A percentile compares a stretch with the other conserved stretches of the same genome.
phyloP scores from a whole-genome alignment of 1,284 basidiomycete species.

The Microbotryum intermedium region DNA sequence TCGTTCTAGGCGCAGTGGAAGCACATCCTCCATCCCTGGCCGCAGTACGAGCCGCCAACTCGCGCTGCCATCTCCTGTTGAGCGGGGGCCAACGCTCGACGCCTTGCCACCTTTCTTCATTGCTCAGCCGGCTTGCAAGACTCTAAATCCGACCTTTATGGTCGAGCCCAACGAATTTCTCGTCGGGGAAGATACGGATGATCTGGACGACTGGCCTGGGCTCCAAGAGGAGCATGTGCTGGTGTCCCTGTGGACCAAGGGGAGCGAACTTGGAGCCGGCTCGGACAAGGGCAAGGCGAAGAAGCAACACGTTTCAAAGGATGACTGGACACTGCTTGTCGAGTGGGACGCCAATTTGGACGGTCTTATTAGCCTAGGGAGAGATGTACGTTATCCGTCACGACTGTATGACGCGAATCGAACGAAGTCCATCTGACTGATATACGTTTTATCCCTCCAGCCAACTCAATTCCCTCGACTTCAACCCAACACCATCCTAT shows the following conservation, averaged over 20 bases:
- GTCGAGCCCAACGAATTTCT: constrained; percentile 25
- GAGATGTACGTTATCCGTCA: constrained; percentile 49
- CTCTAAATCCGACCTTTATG: constrained; percentile 63
- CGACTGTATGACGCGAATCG: too few relatives aligned
- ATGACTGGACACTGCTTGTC: constrained; percentile 56
- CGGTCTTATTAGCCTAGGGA: constrained; percentile 53
- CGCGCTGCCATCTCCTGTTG: background rate
- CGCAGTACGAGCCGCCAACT: background rate
- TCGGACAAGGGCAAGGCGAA: constrained; percentile 32
- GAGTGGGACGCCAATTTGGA: constrained; percentile 59
- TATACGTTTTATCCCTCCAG: constrained; percentile 35
- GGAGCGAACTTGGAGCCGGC: constrained; percentile 24
- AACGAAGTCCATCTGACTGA: too few relatives aligned
- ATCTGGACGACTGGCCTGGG: constrained; percentile 6
- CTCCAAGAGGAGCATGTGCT: constrained; percentile 11
- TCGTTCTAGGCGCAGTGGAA: background rate
- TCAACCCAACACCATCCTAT: constrained; percentile 62
- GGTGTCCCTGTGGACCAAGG: constrained; percentile 25
- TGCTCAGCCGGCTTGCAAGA: constrained; percentile 59
- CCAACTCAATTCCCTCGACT: constrained; percentile 47
- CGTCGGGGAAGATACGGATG: constrained; percentile 7
- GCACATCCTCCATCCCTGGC: too few relatives aligned
- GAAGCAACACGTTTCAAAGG: constrained; percentile 29
- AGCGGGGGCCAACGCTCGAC: background rate
- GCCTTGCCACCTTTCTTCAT: constrained; percentile 51